These are phyloP conservation scores for Rhodocollybia butyracea DNA, from an alignment of 768 basidiomycete species.

Conservation along the genomic window DNA sequence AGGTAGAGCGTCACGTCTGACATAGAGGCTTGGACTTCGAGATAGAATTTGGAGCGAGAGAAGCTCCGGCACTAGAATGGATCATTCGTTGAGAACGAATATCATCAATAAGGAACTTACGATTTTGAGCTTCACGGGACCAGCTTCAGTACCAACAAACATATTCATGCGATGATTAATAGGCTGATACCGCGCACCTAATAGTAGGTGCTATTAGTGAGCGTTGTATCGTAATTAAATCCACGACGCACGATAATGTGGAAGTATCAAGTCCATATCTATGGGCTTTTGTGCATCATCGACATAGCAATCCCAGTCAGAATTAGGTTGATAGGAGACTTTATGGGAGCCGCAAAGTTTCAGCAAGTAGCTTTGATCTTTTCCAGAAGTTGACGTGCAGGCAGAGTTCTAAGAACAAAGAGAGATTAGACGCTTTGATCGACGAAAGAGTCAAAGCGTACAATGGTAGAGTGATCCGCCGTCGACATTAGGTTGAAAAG, in stretches of 20 bases:
- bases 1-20: constrained; percentile 76
- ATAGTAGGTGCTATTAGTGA: no score
- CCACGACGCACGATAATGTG: constrained; percentile 82
- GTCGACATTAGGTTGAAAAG: background rate
- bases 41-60: constrained; percentile 52
- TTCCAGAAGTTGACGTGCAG: constrained; percentile 2
- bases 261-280: constrained; percentile 66
- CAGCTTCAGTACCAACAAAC: constrained; percentile 51
- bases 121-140: constrained; percentile 66
- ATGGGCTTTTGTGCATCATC: constrained; percentile 50
- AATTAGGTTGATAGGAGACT: constrained; percentile 58
- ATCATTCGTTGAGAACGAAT: constrained; percentile 16
- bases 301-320: constrained; percentile 66
- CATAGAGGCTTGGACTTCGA: constrained; percentile 61
- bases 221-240: no score
- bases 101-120: constrained; percentile 41
- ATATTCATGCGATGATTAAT: constrained; percentile 69
- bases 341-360: constrained; percentile 50
- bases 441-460: background rate
- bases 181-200: constrained; percentile 69
- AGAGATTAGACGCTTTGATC: constrained; percentile 5
- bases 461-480: constrained; percentile 6
- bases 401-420: constrained; percentile 5
- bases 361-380: constrained; percentile 10
- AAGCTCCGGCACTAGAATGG: constrained; percentile 52